These are phyloP conservation scores for Penicillium sp. DNA, from an alignment of 2,329 filamentous ascomycete genomes.

Conservation along the genomic window DNA sequence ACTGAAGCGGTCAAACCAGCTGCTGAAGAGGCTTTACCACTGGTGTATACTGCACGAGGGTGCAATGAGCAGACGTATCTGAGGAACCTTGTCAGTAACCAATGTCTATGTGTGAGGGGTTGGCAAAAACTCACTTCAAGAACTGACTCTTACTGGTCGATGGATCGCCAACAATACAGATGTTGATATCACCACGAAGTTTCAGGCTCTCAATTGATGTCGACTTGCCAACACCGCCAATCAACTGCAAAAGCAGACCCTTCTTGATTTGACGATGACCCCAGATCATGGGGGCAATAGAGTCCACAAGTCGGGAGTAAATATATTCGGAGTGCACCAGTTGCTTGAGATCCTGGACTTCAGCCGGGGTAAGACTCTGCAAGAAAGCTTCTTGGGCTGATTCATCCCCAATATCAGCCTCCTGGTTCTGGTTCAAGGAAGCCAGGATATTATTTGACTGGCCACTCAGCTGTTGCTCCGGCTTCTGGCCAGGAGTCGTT, in stretches of 20 bases:
- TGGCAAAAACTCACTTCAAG: conserved; percentile 64
- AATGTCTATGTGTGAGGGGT: neutral
- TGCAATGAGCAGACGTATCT: conserved; percentile 84
- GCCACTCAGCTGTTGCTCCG: conserved; percentile 66
- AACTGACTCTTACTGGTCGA: conserved; percentile 98
- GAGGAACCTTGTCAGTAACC: neutral
- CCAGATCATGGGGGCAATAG: conserved; percentile 94
- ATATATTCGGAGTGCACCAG: conserved; percentile 98
- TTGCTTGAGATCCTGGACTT: conserved; percentile 85
- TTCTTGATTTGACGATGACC: conserved; percentile 98
- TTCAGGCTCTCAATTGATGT: conserved; percentile 88
- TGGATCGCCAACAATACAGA: conserved; percentile 95
- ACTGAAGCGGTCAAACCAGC: conserved; percentile 96
- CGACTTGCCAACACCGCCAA: conserved; percentile 91
- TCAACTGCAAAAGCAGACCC: conserved; percentile 85
- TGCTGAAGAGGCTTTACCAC: conserved; percentile 93
- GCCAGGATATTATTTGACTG: conserved; percentile 82
- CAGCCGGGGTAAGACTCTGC: conserved; percentile 76
- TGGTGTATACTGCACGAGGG: conserved; percentile 96
- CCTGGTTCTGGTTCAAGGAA: conserved; percentile 72
- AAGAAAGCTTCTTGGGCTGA: conserved; percentile 85
- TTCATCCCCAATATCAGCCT: conserved; percentile 72
- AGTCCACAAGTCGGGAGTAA: conserved; percentile 88
- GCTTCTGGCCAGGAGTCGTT: conserved; percentile 72
- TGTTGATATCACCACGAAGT: conserved; percentile 95